A percentile compares a stretch with the other conserved stretches of the same genome.
Conservation (phyloP, 2,329 filamentous ascomycete genomes). For the Periconia digitata region DNA sequence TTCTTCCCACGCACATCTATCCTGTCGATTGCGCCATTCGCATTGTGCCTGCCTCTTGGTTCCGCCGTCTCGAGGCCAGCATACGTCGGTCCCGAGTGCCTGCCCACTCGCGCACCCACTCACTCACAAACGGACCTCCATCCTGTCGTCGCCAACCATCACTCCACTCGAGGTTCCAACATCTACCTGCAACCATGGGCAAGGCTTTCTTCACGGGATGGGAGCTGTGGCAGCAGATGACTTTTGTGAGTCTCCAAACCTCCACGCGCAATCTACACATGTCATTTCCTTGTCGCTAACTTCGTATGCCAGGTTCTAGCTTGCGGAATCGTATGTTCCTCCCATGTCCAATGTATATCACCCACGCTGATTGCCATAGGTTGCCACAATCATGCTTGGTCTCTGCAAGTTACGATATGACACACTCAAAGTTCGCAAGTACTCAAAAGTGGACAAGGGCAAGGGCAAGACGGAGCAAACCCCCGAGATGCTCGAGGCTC, state of each 20-base stretch:
- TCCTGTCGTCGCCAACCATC: conserved; percentile 7
- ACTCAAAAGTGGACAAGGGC: conserved; percentile 42
- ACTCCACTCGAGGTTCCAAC: conserved; percentile 1
- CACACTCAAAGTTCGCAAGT: conserved; percentile 46
- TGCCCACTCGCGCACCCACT: no score
- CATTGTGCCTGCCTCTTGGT: no score
- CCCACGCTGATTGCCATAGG: conserved; percentile 42
- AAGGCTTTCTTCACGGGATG: conserved; percentile 56
- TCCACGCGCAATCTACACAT: no score
- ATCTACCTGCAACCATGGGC: conserved; percentile 23
- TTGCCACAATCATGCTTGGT: conserved; percentile 68
- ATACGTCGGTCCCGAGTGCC: conserved; percentile 6
- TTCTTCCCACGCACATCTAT: no score
- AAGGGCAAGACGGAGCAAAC: conserved; percentile 46
- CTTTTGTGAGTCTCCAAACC: conserved; percentile 69
- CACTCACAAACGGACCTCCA: no score
- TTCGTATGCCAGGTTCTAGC: conserved; percentile 64
- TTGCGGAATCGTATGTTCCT: conserved; percentile 61
- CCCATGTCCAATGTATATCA: not conserved
- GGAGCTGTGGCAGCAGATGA: conserved; percentile 87
- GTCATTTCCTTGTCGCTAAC: conserved; percentile 23
- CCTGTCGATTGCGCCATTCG: no score
- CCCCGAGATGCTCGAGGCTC: conserved; percentile 67
- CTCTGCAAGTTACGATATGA: conserved; percentile 62
- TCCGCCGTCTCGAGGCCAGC: no score